Conservation (phyloP, 306 rosid genomes). For the Prunus mongolica region DNA sequence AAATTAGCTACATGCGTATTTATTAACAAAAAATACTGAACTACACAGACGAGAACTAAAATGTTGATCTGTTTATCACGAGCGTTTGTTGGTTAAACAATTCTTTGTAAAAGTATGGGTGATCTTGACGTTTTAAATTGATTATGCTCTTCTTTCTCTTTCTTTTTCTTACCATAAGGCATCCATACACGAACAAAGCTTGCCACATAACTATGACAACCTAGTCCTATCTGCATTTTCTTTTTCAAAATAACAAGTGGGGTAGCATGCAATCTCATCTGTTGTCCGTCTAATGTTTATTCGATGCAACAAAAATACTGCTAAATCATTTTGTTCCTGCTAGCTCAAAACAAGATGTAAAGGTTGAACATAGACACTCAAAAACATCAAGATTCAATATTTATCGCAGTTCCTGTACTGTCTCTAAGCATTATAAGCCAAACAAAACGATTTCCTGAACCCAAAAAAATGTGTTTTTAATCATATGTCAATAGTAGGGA, state of each 20-base stretch:
- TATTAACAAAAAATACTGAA: background rate
- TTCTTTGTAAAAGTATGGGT: background rate
- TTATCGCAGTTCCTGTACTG: background rate
- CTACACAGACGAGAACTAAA: background rate
- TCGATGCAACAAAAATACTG: background rate
- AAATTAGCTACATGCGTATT: background rate
- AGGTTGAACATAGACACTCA: background rate
- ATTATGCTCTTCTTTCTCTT: background rate
- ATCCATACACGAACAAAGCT: background rate
- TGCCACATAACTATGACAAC: background rate
- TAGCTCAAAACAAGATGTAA: background rate
- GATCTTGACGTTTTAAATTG: background rate
- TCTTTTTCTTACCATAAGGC: background rate
- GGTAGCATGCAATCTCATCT: background rate
- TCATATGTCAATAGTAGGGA: background rate
- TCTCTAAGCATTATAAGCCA: background rate
- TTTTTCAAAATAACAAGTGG: background rate
- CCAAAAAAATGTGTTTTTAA: background rate
- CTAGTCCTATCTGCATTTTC: background rate
- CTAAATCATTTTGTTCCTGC: background rate
- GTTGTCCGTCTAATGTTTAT: background rate
- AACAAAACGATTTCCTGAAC: background rate
- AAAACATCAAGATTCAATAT: background rate
- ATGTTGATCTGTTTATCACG: background rate
- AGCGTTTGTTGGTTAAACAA: background rate